Evolutionary conservation across 441 rosid species (phyloP), one percentile per base, ranked within the genome.

Genomic region (Theobroma grandiflorum): DNA sequence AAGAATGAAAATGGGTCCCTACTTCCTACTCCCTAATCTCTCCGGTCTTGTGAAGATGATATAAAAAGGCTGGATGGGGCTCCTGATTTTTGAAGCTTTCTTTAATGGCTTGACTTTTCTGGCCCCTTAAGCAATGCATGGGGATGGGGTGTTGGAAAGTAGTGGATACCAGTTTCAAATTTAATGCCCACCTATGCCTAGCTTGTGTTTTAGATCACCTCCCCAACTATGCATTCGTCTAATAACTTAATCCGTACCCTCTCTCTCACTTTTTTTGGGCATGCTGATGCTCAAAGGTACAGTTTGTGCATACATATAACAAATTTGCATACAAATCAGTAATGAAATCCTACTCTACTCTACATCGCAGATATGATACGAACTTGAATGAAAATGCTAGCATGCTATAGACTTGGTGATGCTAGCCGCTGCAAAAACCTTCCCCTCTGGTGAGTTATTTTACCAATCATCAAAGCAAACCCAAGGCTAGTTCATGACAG

Each of bases 71-170:
- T 35, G 45, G 33, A 4, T 35, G 18, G 62, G 75, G 33, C 62
- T 35, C 47, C 62, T 52, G 47, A 9, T 9, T 72, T 53, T 35
- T 52, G 63, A 52, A 53, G 62, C 63, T 72, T 72, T 52, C 33
- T 72, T 72, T 72, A 72, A 72, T 72, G 62, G 47, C 63, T 53
- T 18, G 18, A 52, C 75, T 72, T 53, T 72, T 37, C 9, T 33
- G 62, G 62, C 3, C 9, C 53, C 74, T 11, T 59, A 10, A 9
- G 5, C 64, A 59, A 59, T 58, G 63, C 63, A 20, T 58, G 59
- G 20, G 52, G 1, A 15, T 15, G n/a, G 7, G 26, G 42, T 52
- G n/a, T 52, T 52, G 57, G 57, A 52, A 15, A 3, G 57, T 4
- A 52, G 57, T 4, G 5, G 16, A 52, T 52, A 3, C 3, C n/a